Percentiles rank a stretch among this genome's conserved stretches.
Evolutionary conservation across 331 rosid genomes (phyloP).

Genomic region (Malus hybrid): DNA sequence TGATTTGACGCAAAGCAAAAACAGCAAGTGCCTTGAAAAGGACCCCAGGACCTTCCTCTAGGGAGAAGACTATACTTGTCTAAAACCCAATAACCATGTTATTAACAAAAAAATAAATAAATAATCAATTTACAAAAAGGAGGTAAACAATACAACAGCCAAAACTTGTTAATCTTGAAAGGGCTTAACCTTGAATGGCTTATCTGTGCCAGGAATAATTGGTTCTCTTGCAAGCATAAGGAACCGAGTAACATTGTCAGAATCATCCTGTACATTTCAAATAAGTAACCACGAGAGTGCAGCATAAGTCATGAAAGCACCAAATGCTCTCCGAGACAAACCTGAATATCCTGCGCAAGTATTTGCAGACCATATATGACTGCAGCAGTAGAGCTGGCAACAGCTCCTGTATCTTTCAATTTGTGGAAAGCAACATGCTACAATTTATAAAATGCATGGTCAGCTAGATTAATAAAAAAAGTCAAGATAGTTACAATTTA

Average conservation of each 20-base stretch:
- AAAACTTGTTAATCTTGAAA: constrained; percentile 3
- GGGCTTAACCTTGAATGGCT: constrained; percentile 71
- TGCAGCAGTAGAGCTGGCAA: constrained; percentile 82
- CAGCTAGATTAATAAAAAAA: constrained; percentile 13
- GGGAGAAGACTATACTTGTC: constrained; percentile 96
- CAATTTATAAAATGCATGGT: constrained; percentile 23
- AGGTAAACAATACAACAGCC: constrained; percentile 1
- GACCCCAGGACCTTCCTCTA: constrained; percentile 95
- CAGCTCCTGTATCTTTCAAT: constrained; percentile 82
- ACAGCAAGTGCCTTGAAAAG: constrained; percentile 99
- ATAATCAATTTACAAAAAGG: neutral
- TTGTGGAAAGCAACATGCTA: constrained; percentile 69
- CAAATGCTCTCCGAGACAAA: constrained; percentile 13
- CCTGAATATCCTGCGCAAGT: constrained; percentile 94
- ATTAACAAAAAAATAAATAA: neutral
- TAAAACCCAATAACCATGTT: constrained; percentile 28
- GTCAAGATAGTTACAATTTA: neutral
- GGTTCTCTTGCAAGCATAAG: constrained; percentile 93
- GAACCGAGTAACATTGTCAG: constrained; percentile 84
- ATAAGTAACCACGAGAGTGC: constrained; percentile 12
- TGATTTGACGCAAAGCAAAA: constrained; percentile 87
- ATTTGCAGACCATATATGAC: constrained; percentile 67
- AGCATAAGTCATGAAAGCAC: neutral
- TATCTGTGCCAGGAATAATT: constrained; percentile 84
- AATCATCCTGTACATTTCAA: constrained; percentile 64